Evolutionary conservation across 108 stramenopile genomes (phyloP).

Genomic region (Skeletonema marinoi): DNA sequence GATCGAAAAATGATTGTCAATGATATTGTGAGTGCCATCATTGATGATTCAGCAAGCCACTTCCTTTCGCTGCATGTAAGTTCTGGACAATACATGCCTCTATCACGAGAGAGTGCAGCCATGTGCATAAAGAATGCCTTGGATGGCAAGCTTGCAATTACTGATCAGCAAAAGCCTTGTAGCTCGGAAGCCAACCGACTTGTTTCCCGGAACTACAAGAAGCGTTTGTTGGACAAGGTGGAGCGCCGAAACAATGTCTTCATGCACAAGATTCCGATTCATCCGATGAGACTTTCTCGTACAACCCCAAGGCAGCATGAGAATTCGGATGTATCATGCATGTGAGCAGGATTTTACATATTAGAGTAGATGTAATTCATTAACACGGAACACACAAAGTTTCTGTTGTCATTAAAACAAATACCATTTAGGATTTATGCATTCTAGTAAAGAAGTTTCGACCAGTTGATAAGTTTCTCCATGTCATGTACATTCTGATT

Average conservation of each 20-base stretch:
- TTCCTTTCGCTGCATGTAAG: neutral
- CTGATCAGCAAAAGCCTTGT: neutral
- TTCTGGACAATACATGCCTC: neutral
- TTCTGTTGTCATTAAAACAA: neutral
- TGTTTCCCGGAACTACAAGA: neutral
- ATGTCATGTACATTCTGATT: neutral
- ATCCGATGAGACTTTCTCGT: too few species aligned
- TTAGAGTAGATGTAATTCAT: neutral
- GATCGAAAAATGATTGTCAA: neutral
- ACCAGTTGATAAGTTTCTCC: neutral
- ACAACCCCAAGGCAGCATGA: neutral
- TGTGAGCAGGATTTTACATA: too few species aligned
- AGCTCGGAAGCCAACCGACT: neutral
- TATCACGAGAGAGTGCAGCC: neutral
- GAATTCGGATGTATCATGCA: neutral
- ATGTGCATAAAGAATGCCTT: neutral
- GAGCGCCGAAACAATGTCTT: neutral
- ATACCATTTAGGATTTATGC: neutral
- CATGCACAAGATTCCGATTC: neutral
- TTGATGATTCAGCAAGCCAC: conserved; percentile 9
- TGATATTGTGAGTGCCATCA: conserved; percentile 8
- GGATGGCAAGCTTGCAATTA: neutral
- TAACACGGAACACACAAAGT: too few species aligned
- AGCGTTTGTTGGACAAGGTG: neutral
- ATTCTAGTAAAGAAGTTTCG: neutral